These are phyloP conservation scores for Blumeriella jaapii DNA, from an alignment of 2,329 filamentous ascomycete genomes.

Conservation along the genomic window DNA sequence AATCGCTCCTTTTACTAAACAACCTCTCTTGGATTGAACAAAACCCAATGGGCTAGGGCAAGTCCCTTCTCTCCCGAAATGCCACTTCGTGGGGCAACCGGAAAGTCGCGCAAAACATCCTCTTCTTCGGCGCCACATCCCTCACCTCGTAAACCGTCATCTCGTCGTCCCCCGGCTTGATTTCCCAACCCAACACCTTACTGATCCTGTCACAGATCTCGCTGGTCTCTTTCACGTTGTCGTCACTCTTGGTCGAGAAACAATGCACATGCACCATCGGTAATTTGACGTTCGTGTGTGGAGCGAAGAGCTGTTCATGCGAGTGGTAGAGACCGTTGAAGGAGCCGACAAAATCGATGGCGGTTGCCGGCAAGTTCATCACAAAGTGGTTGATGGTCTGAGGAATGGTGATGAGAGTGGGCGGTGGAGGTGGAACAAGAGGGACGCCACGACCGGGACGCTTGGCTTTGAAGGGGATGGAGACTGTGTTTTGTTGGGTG, in stretches of 20 bases:
- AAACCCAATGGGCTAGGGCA: too few relatives aligned
- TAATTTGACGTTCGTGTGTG: constrained; percentile 46
- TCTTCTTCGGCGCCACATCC: constrained; percentile 84
- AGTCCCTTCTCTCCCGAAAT: constrained; percentile 39
- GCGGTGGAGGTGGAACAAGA: constrained; percentile 26
- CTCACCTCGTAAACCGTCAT: constrained; percentile 59
- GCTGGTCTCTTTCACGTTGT: constrained; percentile 48
- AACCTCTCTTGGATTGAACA: too few relatives aligned
- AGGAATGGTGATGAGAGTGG: constrained; percentile 45
- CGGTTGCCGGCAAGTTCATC: constrained; percentile 92
- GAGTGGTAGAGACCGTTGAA: constrained; percentile 76
- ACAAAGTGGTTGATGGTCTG: constrained; percentile 82
- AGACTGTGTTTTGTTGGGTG: constrained; percentile 40
- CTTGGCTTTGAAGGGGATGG: constrained; percentile 35
- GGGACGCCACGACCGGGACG: constrained; percentile 20
- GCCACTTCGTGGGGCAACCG: constrained; percentile 73
- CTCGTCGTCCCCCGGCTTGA: constrained; percentile 34
- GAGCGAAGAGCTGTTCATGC: constrained; percentile 51
- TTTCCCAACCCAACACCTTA: constrained; percentile 36
- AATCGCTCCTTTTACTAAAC: too few relatives aligned
- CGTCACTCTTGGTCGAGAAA: constrained; percentile 73
- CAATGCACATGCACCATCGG: constrained; percentile 91
- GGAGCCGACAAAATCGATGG: constrained; percentile 65
- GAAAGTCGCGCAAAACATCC: constrained; percentile 95
- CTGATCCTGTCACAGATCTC: constrained; percentile 57